These are phyloP conservation scores for Candida nitratophila DNA, from an alignment of 805 yeast species.

Conservation along the genomic window DNA sequence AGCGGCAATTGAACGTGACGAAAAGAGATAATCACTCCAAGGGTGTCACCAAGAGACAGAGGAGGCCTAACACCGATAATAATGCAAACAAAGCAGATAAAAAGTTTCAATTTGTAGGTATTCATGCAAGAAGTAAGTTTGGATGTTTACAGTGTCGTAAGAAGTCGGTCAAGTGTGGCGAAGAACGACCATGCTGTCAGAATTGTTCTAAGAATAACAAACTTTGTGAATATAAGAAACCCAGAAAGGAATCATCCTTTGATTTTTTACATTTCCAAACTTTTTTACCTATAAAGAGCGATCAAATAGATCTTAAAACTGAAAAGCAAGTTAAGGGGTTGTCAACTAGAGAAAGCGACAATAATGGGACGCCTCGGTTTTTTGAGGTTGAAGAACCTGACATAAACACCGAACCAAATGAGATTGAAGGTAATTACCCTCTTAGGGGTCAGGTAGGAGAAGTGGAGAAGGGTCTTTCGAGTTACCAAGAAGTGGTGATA, in stretches of 20 bases:
- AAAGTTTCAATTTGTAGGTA: constrained; percentile 1
- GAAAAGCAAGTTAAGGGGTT: too few relatives aligned
- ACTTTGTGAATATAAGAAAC: constrained; percentile 63
- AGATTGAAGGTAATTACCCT: not conserved
- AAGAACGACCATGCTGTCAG: constrained; percentile 53
- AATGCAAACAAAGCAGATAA: not conserved
- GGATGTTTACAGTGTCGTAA: constrained; percentile 61
- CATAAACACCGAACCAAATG: not conserved
- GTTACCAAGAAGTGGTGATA: not conserved
- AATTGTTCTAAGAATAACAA: constrained; percentile 41
- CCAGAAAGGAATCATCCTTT: constrained; percentile 31
- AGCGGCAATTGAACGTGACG: too few relatives aligned
- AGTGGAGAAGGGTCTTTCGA: not conserved
- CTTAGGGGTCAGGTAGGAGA: not conserved
- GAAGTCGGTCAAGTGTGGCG: constrained; percentile 64
- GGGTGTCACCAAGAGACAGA: not conserved
- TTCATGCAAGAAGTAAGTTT: constrained; percentile 35
- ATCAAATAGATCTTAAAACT: too few relatives aligned
- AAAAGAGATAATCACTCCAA: too few relatives aligned
- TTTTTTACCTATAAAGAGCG: not conserved
- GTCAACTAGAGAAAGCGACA: too few relatives aligned
- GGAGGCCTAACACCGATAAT: not conserved
- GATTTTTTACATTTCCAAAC: not conserved
- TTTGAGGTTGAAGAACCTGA: not conserved
- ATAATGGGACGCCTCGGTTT: too few relatives aligned